These are phyloP conservation scores for Mariannaea sp. DNA, from an alignment of 2,329 filamentous ascomycete species.

Conservation along the genomic window DNA sequence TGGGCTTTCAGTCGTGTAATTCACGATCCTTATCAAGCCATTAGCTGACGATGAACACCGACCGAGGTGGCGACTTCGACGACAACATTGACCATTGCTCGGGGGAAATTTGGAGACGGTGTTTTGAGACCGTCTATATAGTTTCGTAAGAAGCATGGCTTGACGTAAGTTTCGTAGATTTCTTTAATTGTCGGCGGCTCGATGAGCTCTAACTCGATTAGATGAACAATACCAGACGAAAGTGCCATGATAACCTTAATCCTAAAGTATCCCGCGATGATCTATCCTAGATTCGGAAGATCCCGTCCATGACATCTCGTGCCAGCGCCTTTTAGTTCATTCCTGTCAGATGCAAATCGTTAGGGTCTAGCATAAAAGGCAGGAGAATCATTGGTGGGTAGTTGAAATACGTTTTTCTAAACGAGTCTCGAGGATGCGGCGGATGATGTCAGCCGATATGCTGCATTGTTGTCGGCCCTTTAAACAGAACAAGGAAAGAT, in stretches of 20 bases:
- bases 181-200: too few relatives aligned
- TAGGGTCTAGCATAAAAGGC: neutral
- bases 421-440: too few relatives aligned
- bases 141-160: neutral
- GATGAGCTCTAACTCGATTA: too few relatives aligned
- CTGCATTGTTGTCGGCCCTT: too few relatives aligned
- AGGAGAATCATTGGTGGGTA: too few relatives aligned
- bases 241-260: too few relatives aligned
- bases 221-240: too few relatives aligned
- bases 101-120: neutral
- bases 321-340: neutral
- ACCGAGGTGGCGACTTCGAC: neutral
- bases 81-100: neutral
- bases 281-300: neutral
- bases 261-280: neutral
- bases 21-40: neutral
- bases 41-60: neutral
- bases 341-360: neutral
- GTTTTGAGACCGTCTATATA: neutral
- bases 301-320: neutral
- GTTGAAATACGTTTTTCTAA: too few relatives aligned
- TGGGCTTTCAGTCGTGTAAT: neutral
- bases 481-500: too few relatives aligned
- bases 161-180: neutral
- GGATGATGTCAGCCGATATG: too few relatives aligned